phyloP scores from a whole-genome alignment of 2,329 filamentous ascomycete genomes.

The Colletotrichum sublineola region DNA sequence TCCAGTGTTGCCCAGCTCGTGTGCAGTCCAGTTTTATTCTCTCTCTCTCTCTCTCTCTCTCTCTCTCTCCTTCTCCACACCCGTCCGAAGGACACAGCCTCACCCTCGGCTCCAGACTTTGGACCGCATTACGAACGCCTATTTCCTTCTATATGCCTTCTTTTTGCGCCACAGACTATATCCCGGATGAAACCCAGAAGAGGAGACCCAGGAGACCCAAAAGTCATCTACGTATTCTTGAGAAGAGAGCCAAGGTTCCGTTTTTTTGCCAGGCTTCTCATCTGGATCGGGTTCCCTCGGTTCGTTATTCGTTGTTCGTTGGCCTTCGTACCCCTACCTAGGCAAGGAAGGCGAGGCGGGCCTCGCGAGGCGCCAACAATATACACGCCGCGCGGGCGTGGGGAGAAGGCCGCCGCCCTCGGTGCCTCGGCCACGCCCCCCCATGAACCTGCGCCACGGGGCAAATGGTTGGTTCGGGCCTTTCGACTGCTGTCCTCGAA shows the following conservation, averaged over 20 bases:
- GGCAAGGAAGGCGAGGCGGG: background rate
- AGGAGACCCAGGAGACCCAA: background rate
- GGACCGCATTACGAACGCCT: constrained; percentile 5
- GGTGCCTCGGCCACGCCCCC: background rate
- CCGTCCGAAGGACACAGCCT: constrained; percentile 22
- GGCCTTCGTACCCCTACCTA: background rate
- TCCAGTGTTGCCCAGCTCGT: background rate
- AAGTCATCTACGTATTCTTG: constrained; percentile 6
- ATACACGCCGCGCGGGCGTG: background rate
- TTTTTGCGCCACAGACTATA: background rate
- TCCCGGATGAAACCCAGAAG: background rate
- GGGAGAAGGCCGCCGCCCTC: background rate
- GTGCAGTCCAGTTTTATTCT: background rate
- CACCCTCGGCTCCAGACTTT: constrained; percentile 12
- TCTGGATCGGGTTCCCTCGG: background rate
- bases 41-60: no score
- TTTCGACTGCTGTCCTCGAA: background rate
- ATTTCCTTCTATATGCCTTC: background rate
- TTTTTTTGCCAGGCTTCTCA: no score
- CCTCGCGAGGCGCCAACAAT: background rate
- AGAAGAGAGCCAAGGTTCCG: no score
- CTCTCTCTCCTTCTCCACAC: no score
- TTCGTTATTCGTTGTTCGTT: background rate
- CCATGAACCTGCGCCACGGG: background rate
- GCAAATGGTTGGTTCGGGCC: background rate